These are phyloP conservation scores for Penicillium cinerascens DNA, from an alignment of 495 filamentous ascomycete genomes.

Conservation along the genomic window DNA sequence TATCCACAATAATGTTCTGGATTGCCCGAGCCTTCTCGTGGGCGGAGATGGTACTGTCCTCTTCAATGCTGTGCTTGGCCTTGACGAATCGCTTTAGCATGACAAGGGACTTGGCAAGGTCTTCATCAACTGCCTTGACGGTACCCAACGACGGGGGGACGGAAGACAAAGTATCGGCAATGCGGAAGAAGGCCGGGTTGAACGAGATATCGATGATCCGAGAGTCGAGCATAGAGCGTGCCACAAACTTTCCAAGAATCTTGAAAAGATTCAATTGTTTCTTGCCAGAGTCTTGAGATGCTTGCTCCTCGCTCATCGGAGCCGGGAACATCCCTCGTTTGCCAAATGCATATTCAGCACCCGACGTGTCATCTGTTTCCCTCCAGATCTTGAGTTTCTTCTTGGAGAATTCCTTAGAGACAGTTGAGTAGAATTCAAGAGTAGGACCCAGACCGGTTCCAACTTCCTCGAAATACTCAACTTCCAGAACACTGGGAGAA, in stretches of 20 bases:
- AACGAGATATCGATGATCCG: conserved; percentile 97
- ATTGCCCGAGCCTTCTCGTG: conserved; percentile 67
- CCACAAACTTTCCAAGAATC: conserved; percentile 95
- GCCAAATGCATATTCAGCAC: conserved; percentile 82
- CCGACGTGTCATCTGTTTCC: conserved; percentile 75
- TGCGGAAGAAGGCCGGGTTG: conserved; percentile 96
- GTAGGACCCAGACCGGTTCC: conserved; percentile 96
- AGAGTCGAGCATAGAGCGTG: conserved; percentile 96
- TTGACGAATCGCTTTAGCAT: conserved; percentile 82
- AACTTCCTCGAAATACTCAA: conserved; percentile 99
- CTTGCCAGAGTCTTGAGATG: conserved; percentile 70
- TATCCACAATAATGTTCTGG: conserved; percentile 66
- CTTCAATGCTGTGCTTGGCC: conserved; percentile 76
- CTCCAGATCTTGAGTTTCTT: conserved; percentile 96
- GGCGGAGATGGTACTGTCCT: conserved; percentile 58
- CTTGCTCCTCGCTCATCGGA: conserved; percentile 79
- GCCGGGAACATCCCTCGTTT: conserved; percentile 86
- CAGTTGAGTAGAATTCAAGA: conserved; percentile 96
- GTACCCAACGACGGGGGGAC: conserved; percentile 88
- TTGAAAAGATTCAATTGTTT: conserved; percentile 85
- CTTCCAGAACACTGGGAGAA: conserved; percentile 90
- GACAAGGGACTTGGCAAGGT: conserved; percentile 80
- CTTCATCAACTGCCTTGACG: conserved; percentile 82
- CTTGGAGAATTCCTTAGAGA: conserved; percentile 95
- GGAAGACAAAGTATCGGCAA: conserved; percentile 68